Evolutionary conservation across 2,329 filamentous ascomycete genomes (phyloP).

Genomic region (Ascochyta viciae-villosae): DNA sequence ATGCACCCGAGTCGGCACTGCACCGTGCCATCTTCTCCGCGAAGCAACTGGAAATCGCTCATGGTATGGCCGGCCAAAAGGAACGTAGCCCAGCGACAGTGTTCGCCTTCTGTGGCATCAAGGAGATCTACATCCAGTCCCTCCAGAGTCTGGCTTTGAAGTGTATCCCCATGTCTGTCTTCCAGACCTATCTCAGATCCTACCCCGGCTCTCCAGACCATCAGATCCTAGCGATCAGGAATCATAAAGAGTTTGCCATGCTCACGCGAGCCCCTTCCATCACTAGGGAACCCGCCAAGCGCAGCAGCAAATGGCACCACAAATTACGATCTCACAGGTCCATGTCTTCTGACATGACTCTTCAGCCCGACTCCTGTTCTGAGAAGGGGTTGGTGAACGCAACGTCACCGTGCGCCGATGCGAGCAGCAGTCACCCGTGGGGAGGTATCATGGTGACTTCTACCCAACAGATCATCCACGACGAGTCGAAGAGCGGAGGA

Average conservation of each 20-base stretch:
- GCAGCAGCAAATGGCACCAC: slow-evolving; percentile 25
- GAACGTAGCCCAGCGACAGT: slow-evolving; percentile 45
- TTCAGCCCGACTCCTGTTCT: slow-evolving; percentile 38
- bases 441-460: slow-evolving; percentile 51
- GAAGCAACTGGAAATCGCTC: slow-evolving; percentile 45
- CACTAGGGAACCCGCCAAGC: slow-evolving; percentile 11
- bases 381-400: slow-evolving; percentile 39
- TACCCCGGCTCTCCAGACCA: slow-evolving; percentile 56
- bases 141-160: slow-evolving; percentile 35
- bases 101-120: slow-evolving; percentile 55
- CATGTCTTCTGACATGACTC: slow-evolving; percentile 17
- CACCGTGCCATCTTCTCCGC: slow-evolving; percentile 54
- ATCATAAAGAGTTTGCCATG: slow-evolving; percentile 56
- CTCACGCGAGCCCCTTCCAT: slow-evolving; percentile 30
- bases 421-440: slow-evolving; percentile 32
- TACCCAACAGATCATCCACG: slow-evolving; percentile 43
- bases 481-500: slow-evolving; percentile 31
- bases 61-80: slow-evolving; percentile 33
- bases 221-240: slow-evolving; percentile 52
- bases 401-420: slow-evolving; percentile 3
- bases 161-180: slow-evolving; percentile 55
- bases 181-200: slow-evolving; percentile 53
- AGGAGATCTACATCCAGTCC: slow-evolving; percentile 50
- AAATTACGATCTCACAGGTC: slow-evolving; percentile 20
- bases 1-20: slow-evolving; percentile 51